Evolutionary conservation across 1,284 basidiomycete genomes (phyloP).

Genomic region (Melanopsichium pennsylvanicum): DNA sequence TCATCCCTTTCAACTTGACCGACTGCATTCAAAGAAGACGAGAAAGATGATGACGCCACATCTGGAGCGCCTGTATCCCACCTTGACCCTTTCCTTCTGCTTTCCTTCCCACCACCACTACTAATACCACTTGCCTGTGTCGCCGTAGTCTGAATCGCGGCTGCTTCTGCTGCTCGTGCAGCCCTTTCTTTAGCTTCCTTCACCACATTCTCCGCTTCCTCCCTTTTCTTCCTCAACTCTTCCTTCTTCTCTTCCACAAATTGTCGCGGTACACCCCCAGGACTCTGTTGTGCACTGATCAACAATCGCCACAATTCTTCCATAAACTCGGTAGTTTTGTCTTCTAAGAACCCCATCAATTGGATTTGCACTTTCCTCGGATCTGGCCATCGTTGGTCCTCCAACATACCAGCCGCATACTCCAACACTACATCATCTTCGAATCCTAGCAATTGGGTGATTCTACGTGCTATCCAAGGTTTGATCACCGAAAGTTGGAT

Average conservation of each 20-base stretch:
- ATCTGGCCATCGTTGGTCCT: slow-evolving; percentile 87
- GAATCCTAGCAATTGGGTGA: slow-evolving; percentile 86
- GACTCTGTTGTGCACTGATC: slow-evolving; percentile 85
- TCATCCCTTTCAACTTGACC: no score
- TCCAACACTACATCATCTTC: slow-evolving; percentile 98
- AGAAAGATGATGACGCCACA: neutral
- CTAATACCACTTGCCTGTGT: no score
- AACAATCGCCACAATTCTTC: slow-evolving; percentile 85
- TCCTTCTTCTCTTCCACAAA: slow-evolving; percentile 96
- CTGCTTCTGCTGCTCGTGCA: slow-evolving; percentile 22
- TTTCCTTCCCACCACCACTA: slow-evolving; percentile 69
- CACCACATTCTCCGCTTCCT: slow-evolving; percentile 73
- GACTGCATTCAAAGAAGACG: no score
- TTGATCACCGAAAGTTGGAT: slow-evolving; percentile 79
- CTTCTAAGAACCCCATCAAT: slow-evolving; percentile 84
- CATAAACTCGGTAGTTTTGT: slow-evolving; percentile 84
- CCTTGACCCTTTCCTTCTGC: slow-evolving; percentile 57
- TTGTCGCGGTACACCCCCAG: slow-evolving; percentile 87
- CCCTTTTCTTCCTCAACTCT: slow-evolving; percentile 82
- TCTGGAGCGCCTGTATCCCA: slow-evolving; percentile 27
- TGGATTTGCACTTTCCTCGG: slow-evolving; percentile 94
- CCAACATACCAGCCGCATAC: slow-evolving; percentile 90
- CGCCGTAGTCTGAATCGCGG: no score
- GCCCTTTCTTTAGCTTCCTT: slow-evolving; percentile 70
- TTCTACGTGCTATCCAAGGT: slow-evolving; percentile 91